Base-by-base conservation (phyloP, 2,329 filamentous ascomycete genomes). In the Sporothrix inflata region DNA sequence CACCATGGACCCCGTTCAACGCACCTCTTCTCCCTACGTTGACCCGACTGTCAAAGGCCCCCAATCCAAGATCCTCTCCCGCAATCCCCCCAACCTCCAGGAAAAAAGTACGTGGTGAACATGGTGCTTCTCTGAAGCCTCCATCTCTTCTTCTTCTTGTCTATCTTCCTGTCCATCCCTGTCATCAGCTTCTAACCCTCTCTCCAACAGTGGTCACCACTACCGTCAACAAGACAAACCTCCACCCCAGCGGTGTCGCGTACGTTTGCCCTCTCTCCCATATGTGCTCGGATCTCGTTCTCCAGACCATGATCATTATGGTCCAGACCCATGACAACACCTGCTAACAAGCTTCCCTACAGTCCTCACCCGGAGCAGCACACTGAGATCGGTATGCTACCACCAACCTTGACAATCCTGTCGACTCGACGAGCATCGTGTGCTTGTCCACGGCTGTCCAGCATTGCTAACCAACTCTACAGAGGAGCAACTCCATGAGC, bases 401-500 rank as follows among this genome's bases (percentile, higher is more conserved):
- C 30, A 61, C n/a, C 38, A 21, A 19, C 14, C 42, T 47, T 12
- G 12, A 47, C 19, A 12, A 11, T 16, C 14, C 5, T 12, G 12
- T 45, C 42, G 12, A 16, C 19, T 47, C 4, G 60, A 38, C 24
- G 24, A 12, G 51, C 40, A 60, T 27, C 21, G 4, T 7, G 38
- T 65, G 40, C 60, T 24, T 9, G 57, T 61, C 49, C 9, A 60
- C 53, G 1, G 8, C n/a, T 49, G 30, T 60, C 6, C 27, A 24
- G 45, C 24, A 70, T 66, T 71, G 71, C 72, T 69, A 72, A 70
- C 47, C 45, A 61, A 16, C 19, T 1, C 34, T 7, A 70, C 76
- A 85, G 87, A 99, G 85, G 94, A 98, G 85, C 94, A 97, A 83
- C 92, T 99, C 74, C 94, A 98, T 84, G 94, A 98, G 84, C 94